Percentiles rank a stretch among this genome's conserved stretches.
Evolutionary conservation across 352 stramenopile genomes (phyloP).

Genomic region (Phytophthora niederhauseri): DNA sequence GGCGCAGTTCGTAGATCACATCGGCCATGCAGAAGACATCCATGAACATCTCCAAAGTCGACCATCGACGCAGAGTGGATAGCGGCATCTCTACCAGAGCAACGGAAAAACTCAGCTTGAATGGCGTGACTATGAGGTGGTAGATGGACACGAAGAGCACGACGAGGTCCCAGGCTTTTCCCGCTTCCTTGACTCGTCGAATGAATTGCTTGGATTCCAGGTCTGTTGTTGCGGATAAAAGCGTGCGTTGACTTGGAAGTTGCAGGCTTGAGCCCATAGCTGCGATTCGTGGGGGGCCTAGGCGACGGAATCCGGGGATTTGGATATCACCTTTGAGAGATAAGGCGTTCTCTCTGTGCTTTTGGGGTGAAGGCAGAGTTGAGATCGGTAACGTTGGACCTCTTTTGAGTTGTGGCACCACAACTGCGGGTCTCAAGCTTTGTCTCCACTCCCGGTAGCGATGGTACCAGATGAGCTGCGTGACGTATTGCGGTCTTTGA

Average conservation of each 20-base stretch:
- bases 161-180: constrained; percentile 54
- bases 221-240: constrained; percentile 23
- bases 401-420: background rate
- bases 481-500: constrained; percentile 53
- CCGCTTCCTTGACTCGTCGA: constrained; percentile 34
- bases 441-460: constrained; percentile 42
- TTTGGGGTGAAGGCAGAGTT: background rate
- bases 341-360: background rate
- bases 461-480: constrained; percentile 52
- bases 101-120: constrained; percentile 62
- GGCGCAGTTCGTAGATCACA: constrained; percentile 39
- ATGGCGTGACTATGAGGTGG: constrained; percentile 39
- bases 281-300: constrained; percentile 10
- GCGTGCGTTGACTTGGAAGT: constrained; percentile 19
- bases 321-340: constrained; percentile 7
- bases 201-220: constrained; percentile 44
- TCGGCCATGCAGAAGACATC: constrained; percentile 55
- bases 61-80: constrained; percentile 38
- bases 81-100: constrained; percentile 39
- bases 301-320: constrained; percentile 2
- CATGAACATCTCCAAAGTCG: constrained; percentile 48
- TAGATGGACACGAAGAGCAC: constrained; percentile 52
- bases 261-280: constrained; percentile 25
- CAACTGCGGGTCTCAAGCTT: background rate
- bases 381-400: background rate